Evolutionary conservation across 495 filamentous ascomycete genomes (phyloP), one percentile per base, ranked within the genome.

Genomic region (Aspergillus bertholletiae): DNA sequence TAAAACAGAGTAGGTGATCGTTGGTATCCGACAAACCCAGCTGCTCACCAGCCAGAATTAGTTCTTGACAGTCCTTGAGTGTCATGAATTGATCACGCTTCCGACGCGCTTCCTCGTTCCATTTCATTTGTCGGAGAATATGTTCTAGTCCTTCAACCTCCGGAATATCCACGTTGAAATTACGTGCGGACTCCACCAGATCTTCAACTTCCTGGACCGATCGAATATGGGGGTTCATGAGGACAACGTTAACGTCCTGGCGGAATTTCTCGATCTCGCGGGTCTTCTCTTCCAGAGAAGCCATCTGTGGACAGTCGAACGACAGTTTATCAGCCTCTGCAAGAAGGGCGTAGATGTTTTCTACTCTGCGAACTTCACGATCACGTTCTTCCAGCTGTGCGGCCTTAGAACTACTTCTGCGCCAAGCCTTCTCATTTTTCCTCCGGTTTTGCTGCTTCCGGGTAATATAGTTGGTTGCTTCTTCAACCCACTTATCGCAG

Each of bases 371-470:
- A 67, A 91, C 81, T 70, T 97, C 92, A 54, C 84, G 86, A 59
- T 92, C 88, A 55, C 88, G 84, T 68, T 97, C 94, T 73, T 96
- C 92, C 66, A 88, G 79, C 70, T 97, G 93, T 44, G 87, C 80
- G 46, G 76, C 83, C 59, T 89, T 90, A 27, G 87, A 84, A 67
- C 83, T 88, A 54, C 84, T 83, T 65, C 81, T 86, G 59, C 89
- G 89, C 89, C 90, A 96, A 28, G 83, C 86, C 66, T 93, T 95
- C 64, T 97, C 92, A 70, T 89, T 97, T 74, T 99, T 99, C 55
- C 94, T 90, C 61, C 94, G 88, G 69, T 96, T 96, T 72, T 97
- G 93, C 74, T 97, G 94, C 75, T 99, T 99, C 46, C 94, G 88
- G 56, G 92, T 92, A 60, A 93, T 96, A 78, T 94, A 99, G 68